Conservation (phyloP, 306 rosid species). For the Acmispon strigosus region DNA sequence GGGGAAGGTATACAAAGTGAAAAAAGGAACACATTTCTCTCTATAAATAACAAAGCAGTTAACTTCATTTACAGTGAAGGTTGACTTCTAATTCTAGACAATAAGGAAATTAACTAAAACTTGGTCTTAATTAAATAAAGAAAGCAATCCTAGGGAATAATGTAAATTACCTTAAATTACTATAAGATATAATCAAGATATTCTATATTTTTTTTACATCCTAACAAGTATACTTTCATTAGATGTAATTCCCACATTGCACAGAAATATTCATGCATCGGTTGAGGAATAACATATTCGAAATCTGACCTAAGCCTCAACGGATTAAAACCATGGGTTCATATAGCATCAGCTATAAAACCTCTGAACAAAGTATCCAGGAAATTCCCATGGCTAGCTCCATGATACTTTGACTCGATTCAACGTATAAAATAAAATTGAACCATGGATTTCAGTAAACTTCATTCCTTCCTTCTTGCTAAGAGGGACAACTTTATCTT, state of each 20-base stretch:
- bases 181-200: too few relatives aligned
- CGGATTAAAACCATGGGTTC: background rate
- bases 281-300: background rate
- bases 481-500: background rate
- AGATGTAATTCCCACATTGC: background rate
- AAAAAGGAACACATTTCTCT: too few relatives aligned
- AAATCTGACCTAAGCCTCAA: background rate
- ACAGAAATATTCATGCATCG: background rate
- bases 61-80: too few relatives aligned
- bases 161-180: too few relatives aligned
- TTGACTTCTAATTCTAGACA: too few relatives aligned
- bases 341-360: background rate
- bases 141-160: too few relatives aligned
- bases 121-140: too few relatives aligned
- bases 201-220: too few relatives aligned
- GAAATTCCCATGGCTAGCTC: background rate
- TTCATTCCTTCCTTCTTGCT: background rate
- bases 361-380: background rate
- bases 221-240: background rate
- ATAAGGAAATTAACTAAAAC: too few relatives aligned
- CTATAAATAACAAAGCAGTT: too few relatives aligned
- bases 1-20: too few relatives aligned
- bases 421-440: background rate
- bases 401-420: background rate
- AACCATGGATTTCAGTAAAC: background rate